Evolutionary conservation across 176 grass and related monocot genomes (phyloP).

Genomic region (Oryza punctata): DNA sequence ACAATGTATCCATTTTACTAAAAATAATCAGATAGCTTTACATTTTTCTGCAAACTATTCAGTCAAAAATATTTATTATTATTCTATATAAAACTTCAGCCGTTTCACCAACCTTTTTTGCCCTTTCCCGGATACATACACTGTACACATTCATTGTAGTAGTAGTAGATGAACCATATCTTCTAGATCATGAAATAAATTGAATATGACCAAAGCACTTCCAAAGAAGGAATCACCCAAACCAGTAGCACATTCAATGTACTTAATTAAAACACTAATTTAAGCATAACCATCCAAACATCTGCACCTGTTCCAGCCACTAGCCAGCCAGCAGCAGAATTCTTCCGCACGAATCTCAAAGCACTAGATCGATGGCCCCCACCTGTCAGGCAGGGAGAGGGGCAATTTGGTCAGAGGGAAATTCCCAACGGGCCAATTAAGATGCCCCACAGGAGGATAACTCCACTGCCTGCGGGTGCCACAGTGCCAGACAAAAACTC

Average conservation of each 20-base stretch:
- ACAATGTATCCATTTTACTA: not conserved
- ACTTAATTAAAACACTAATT: not conserved
- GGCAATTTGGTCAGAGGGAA: not conserved
- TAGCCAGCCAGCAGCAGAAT: not conserved
- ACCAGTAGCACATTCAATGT: not conserved
- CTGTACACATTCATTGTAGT: not conserved
- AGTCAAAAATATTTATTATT: not conserved
- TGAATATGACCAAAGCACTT: not conserved
- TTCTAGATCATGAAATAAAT: not conserved
- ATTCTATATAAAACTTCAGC: not conserved
- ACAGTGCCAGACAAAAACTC: not conserved
- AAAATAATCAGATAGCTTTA: not conserved
- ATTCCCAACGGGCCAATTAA: slow-evolving; percentile 9
- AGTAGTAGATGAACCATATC: not conserved
- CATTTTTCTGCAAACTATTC: not conserved
- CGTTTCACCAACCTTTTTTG: not conserved
- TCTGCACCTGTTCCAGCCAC: not conserved
- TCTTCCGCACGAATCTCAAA: not conserved
- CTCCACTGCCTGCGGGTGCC: not conserved
- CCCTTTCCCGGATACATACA: not conserved
- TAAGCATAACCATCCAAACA: not conserved
- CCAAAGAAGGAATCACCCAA: not conserved
- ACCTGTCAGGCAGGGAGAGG: not conserved
- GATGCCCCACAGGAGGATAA: too few species aligned
- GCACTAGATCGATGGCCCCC: not conserved